phyloP scores from a whole-genome alignment of 2,329 filamentous ascomycete genomes.

The Fusarium keratoplasticum region DNA sequence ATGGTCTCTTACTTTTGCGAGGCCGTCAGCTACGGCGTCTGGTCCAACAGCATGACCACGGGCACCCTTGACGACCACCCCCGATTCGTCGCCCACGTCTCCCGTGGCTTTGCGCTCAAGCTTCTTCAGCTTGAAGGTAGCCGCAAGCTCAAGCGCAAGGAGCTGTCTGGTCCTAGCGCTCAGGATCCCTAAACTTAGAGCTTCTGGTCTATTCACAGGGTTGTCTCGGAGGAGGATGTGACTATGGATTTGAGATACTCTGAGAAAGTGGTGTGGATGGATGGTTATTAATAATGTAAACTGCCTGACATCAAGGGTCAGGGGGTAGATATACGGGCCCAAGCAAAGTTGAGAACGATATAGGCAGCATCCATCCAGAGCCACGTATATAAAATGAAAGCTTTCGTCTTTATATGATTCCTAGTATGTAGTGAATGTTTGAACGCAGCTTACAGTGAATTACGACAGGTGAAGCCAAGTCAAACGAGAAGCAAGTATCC shows the following conservation, averaged over 20 bases:
- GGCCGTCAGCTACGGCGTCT: slow-evolving; percentile 45
- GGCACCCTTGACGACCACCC: slow-evolving; percentile 44
- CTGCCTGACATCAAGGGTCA: background rate
- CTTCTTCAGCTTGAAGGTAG: slow-evolving; percentile 37
- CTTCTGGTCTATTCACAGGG: background rate
- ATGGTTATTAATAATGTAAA: background rate
- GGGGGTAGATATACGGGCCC: background rate
- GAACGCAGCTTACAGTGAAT: background rate
- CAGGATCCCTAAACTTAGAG: background rate
- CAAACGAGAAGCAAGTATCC: background rate
- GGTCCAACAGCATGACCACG: slow-evolving; percentile 35
- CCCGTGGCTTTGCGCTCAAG: slow-evolving; percentile 47
- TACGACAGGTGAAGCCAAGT: background rate
- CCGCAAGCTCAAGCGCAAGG: slow-evolving; percentile 47
- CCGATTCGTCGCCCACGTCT: slow-evolving; percentile 47
- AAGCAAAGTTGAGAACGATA: background rate
- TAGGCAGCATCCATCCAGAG: background rate
- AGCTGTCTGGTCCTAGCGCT: slow-evolving; percentile 39
- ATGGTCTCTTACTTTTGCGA: slow-evolving; percentile 51
- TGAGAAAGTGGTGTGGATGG: background rate
- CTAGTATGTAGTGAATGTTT: background rate
- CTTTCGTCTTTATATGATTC: background rate
- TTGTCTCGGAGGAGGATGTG: background rate
- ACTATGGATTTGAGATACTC: background rate
- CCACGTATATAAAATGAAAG: background rate